Evolutionary conservation across 352 stramenopile species (phyloP).

Genomic region (Phytophthora pluvialis): DNA sequence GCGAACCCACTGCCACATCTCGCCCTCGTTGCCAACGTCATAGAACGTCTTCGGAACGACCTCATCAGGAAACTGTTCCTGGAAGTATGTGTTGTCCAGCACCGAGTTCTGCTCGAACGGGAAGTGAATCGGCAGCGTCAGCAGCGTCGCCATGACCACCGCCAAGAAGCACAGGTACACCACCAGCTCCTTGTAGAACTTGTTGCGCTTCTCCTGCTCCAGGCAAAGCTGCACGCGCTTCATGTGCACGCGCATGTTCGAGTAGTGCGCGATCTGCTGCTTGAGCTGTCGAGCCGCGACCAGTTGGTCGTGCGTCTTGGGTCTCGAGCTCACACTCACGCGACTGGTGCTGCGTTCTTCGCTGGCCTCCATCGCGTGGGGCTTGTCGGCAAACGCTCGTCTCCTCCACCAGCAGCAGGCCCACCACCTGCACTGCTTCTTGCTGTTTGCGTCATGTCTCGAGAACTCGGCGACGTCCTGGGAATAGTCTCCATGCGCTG

Average conservation of each 20-base stretch:
- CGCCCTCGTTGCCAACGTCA: slow-evolving; percentile 64
- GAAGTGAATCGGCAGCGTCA: slow-evolving; percentile 75
- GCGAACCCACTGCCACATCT: slow-evolving; percentile 79
- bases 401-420: slow-evolving; percentile 20
- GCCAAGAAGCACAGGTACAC: slow-evolving; percentile 76
- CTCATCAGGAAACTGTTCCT: slow-evolving; percentile 70
- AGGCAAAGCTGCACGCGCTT: slow-evolving; percentile 83
- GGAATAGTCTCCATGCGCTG: slow-evolving; percentile 17
- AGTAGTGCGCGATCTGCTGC: slow-evolving; percentile 71
- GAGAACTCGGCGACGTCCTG: slow-evolving; percentile 10
- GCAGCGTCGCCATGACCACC: slow-evolving; percentile 65
- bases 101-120: slow-evolving; percentile 77
- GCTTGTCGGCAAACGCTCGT: slow-evolving; percentile 5
- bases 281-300: slow-evolving; percentile 48
- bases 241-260: slow-evolving; percentile 87
- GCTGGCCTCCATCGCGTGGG: slow-evolving; percentile 21
- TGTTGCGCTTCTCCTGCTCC: slow-evolving; percentile 85
- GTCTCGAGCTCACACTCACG: slow-evolving; percentile 19
- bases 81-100: slow-evolving; percentile 63
- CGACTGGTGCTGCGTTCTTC: slow-evolving; percentile 26
- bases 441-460: slow-evolving; percentile 10
- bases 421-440: slow-evolving; percentile 22
- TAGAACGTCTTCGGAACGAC: slow-evolving; percentile 69
- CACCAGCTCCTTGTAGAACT: slow-evolving; percentile 82
- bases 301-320: slow-evolving; percentile 48